Base-by-base conservation (phyloP, 2,329 filamentous ascomycete species). In the Aureobasidium sp. region DNA sequence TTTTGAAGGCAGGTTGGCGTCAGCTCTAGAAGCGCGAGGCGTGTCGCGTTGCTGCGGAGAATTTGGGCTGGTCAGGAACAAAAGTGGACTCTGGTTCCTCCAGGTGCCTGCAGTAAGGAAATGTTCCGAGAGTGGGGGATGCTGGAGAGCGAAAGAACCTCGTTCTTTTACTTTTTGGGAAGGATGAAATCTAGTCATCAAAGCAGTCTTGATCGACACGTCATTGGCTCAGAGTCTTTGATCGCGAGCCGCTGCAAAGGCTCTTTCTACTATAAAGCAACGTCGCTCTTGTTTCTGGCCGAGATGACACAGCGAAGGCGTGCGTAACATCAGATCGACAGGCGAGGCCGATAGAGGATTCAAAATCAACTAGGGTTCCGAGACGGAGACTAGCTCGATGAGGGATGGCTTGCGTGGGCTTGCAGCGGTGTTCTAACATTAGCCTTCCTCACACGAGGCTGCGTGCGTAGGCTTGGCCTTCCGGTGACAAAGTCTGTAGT, bases 11-110 rank as follows among this genome's bases (percentile, higher is more conserved):
- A 12, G 29, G 37, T n/a, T 20, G 41, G 13, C 24, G 56, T 32
- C 20, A 24, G 55, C 15, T 15, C 34, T 59, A 27, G 24, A 43
- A 4, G 53, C 27, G n/a, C n/a, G n/a, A 46, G 53, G 41, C 53
- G 53, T 36, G 43, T 50, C 56, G 56, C 41, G 56, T 59, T 50
- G 44, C 34, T 41, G 34, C 44, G 56, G 44, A 59, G 43, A 50
- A 13, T 59, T 50, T 17, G 52, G 48, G 8, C 4, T 20, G 20
- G 20, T 20, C 20, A 34, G 34, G 37, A 43, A 44, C 39, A 37
- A 43, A 43, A 32, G 36, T 41, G 36, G 39, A 43, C 34, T 39
- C 20, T 52, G 20, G 13, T 15, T 12, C 34, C 10, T 32, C 12
- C 37, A 36, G 41, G 55, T 48, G 12, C 29, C 43, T 59, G 53